phyloP scores from a whole-genome alignment of 176 grass and related monocot species.

The Triticum dicoccoides region DNA sequence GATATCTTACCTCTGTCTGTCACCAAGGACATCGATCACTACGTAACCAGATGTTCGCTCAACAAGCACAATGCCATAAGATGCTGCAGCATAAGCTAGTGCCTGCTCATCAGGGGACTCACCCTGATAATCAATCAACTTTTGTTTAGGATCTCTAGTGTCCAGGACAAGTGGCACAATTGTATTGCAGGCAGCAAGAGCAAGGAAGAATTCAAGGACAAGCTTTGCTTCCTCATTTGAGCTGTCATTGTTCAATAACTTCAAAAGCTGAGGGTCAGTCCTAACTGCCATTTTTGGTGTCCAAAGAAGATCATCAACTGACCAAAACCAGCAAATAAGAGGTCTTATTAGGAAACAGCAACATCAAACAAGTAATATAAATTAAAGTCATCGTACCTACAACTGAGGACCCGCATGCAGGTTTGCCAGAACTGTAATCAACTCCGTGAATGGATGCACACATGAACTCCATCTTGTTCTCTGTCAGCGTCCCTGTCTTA shows the following conservation, averaged over 20 bases:
- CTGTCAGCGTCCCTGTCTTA: constrained; percentile 88
- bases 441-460: constrained; percentile 54
- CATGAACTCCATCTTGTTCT: constrained; percentile 90
- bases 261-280: constrained; percentile 59
- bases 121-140: constrained; percentile 86
- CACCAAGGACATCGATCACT: constrained; percentile 68
- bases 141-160: constrained; percentile 57
- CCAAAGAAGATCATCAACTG: constrained; percentile 69
- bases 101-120: constrained; percentile 92
- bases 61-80: constrained; percentile 85
- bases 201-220: constrained; percentile 69
- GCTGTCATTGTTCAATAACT: constrained; percentile 42
- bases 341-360: not conserved
- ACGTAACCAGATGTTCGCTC: constrained; percentile 80
- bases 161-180: constrained; percentile 69
- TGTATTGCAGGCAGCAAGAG: constrained; percentile 74
- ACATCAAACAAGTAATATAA: constrained; percentile 19
- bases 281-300: constrained; percentile 71
- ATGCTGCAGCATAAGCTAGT: constrained; percentile 78
- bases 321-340: constrained; percentile 35
- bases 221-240: constrained; percentile 43
- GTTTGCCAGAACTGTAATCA: constrained; percentile 64
- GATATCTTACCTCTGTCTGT: constrained; percentile 64
- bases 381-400: constrained; percentile 52
- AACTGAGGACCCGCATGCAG: constrained; percentile 46